Conservation (phyloP, 2,329 filamentous ascomycete species). For the Pseudodiploospora longispora region DNA sequence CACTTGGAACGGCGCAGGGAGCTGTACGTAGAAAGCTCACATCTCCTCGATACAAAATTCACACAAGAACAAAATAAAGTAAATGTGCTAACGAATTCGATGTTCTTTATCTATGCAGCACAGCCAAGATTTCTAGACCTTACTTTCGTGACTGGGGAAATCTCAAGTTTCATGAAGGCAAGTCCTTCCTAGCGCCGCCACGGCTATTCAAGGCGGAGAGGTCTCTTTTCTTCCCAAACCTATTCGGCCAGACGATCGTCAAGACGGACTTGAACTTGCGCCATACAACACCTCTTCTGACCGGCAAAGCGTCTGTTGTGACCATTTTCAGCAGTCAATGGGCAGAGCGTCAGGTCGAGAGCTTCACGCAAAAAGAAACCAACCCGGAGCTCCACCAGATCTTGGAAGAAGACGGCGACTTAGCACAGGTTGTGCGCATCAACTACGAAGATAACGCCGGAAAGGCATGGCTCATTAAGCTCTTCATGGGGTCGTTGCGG, state of each 20-base stretch:
- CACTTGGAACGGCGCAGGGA: conserved; percentile 69
- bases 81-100: conserved; percentile 1
- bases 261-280: conserved; percentile 40
- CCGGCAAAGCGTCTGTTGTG: conserved; percentile 69
- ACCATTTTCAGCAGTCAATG: conserved; percentile 75
- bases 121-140: conserved; percentile 69
- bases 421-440: conserved; percentile 72
- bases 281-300: conserved; percentile 70
- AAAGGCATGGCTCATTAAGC: conserved; percentile 49
- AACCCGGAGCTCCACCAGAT: conserved; percentile 64
- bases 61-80: background rate
- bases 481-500: conserved; percentile 49
- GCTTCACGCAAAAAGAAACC: conserved; percentile 56
- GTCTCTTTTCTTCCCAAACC: conserved; percentile 89
- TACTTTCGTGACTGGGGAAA: conserved; percentile 97
- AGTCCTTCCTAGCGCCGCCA: conserved; percentile 81
- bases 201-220: conserved; percentile 75
- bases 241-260: conserved; percentile 69
- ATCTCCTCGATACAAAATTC: too few species aligned
- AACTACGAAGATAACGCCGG: conserved; percentile 80
- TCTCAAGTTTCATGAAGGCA: conserved; percentile 74
- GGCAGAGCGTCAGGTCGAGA: conserved; percentile 72
- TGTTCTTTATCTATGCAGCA: conserved; percentile 34
- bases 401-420: conserved; percentile 42
- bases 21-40: conserved; percentile 45